phyloP scores from a whole-genome alignment of 257 asterid genomes.

The Penstemon barbatus region DNA sequence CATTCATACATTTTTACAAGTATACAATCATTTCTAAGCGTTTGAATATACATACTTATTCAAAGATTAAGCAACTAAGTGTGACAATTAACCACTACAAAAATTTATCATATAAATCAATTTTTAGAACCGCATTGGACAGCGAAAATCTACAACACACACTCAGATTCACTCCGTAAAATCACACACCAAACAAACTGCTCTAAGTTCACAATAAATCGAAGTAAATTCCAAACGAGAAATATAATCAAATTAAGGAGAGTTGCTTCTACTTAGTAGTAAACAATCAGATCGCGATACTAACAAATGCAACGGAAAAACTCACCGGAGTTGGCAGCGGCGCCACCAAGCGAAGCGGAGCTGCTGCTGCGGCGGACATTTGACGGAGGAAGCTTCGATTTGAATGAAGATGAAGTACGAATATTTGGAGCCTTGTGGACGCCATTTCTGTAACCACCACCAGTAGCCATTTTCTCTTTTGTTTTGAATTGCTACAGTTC shows the following conservation, averaged over 20 bases:
- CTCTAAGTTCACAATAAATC: not conserved
- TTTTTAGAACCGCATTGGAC: no score
- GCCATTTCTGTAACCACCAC: not conserved
- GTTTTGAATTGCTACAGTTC: not conserved
- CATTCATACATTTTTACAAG: no score
- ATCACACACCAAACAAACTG: not conserved
- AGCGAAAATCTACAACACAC: not conserved
- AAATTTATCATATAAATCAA: no score
- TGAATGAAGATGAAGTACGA: not conserved
- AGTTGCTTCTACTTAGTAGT: not conserved
- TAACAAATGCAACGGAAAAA: no score
- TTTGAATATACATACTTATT: no score
- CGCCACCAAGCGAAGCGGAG: not conserved
- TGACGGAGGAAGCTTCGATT: not conserved
- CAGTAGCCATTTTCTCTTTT: not conserved
- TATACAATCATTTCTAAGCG: no score
- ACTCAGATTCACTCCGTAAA: not conserved
- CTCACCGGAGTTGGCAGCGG: no score
- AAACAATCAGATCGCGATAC: not conserved
- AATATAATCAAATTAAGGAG: not conserved
- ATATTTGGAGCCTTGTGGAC: not conserved
- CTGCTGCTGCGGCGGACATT: slow-evolving; percentile 2
- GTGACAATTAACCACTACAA: no score
- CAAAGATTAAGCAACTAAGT: not conserved
- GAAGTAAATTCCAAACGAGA: not conserved